Base-by-base conservation (phyloP, 2,329 filamentous ascomycete genomes). In the Fragosphaeria purpurea region DNA sequence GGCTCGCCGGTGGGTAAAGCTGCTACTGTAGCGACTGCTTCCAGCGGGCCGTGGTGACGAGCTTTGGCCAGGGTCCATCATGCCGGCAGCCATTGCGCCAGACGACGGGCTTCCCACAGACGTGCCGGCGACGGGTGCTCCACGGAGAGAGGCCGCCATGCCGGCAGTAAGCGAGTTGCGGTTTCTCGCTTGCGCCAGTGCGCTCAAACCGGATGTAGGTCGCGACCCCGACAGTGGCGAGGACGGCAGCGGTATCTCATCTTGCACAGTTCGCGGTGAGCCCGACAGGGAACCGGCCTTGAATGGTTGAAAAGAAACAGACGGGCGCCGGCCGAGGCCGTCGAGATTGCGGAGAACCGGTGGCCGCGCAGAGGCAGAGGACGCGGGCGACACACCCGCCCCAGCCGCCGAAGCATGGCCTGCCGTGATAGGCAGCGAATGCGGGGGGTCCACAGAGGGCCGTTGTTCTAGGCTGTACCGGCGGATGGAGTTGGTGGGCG, bases 261-360 rank as follows among this genome's bases (percentile, higher is more conserved):
- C 63, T 10, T 79, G 62, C 6, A 70, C 63, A 9, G 70, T 64
- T 34, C 75, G 70, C 0, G 90, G 91, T 5, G 90, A 96, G 4
- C 86, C 88, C 2, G 90, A 95, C n/a, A 97, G 73, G 1, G 91
- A 94, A 9, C 91, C 91, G 11, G 90, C 88, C 67, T 98, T 98
- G 72, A 98, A 98, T 0, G 91, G 90, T 59, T 94, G 88, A 60
- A 96, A 95, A 1, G 88, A 94, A 30, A 95, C 80, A 0, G 88
- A 96, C 6, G 86, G 83, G 48, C 88, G 80, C 59, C 89, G 79
- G 48, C 75, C 75, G 45, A 76, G 61, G 30, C 70, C 72, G 42
- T 86, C 80, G 41, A 70, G 66, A 11, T 67, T 68, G 46, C 72
- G 71, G 41, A 71, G 53, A 1, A 65, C 58, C 66, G 67, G 32